These are phyloP conservation scores for grape (Vitis vinifera) DNA, from an alignment of 164 flowering plant genomes.

Conservation along the genomic window ASM3070453v1 NC_081808.1:7591001-7591500, in stretches of 20 bases:
- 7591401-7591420: slow-evolving; percentile 1
- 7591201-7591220: slow-evolving; percentile 9
- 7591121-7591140: slow-evolving; percentile 1
- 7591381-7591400: not conserved
- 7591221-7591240: slow-evolving; percentile 19
- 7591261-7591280: not conserved
- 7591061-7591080: not conserved
- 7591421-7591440: not conserved
- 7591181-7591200: not conserved
- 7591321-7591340: slow-evolving; percentile 18
- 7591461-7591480: too few relatives aligned
- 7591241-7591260: not conserved
- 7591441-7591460: not conserved
- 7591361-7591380: slow-evolving; percentile 23
- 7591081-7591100: slow-evolving; percentile 13
- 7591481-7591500: not conserved
- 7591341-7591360: slow-evolving; percentile 7
- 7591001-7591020: too few relatives aligned
- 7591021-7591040: too few relatives aligned
- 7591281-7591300: slow-evolving; percentile 46
- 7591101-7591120: slow-evolving; percentile 18
- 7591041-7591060: too few relatives aligned
- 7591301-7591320: slow-evolving; percentile 28
- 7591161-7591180: not conserved
- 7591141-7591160: not conserved